Conservation (phyloP, 495 filamentous ascomycete species). For the Neurospora sp. region DNA sequence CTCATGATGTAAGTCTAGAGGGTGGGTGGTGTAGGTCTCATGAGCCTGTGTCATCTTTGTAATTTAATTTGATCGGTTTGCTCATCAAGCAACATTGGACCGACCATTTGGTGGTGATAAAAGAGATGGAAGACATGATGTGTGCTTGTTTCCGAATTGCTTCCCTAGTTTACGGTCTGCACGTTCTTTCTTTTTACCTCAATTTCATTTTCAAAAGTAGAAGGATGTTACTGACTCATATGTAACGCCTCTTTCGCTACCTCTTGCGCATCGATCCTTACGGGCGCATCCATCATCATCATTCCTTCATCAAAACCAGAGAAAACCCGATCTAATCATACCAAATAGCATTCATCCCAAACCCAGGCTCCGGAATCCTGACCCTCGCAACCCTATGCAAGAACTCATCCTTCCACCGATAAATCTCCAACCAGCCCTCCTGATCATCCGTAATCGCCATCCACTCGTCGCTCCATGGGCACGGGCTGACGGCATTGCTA, state of each 20-base stretch:
- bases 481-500: constrained; percentile 72
- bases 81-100: too few relatives aligned
- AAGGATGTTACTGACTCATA: not conserved
- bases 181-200: not conserved
- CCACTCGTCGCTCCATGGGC: constrained; percentile 76
- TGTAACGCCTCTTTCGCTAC: not conserved
- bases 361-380: constrained; percentile 68
- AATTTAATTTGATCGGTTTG: too few relatives aligned
- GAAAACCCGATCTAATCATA: constrained; percentile 47
- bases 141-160: not conserved
- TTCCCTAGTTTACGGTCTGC: not conserved
- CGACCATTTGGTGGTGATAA: not conserved
- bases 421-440: constrained; percentile 77
- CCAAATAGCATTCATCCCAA: constrained; percentile 88
- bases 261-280: not conserved
- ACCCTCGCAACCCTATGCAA: constrained; percentile 62
- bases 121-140: not conserved
- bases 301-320: not conserved
- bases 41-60: too few relatives aligned
- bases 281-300: not conserved
- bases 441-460: constrained; percentile 76
- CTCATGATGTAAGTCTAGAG: too few relatives aligned
- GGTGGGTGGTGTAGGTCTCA: too few relatives aligned
- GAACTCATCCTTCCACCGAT: constrained; percentile 70
- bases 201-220: not conserved